phyloP scores from a whole-genome alignment of 2,329 filamentous ascomycete genomes.

The Aspergillus ochraceus region DNA sequence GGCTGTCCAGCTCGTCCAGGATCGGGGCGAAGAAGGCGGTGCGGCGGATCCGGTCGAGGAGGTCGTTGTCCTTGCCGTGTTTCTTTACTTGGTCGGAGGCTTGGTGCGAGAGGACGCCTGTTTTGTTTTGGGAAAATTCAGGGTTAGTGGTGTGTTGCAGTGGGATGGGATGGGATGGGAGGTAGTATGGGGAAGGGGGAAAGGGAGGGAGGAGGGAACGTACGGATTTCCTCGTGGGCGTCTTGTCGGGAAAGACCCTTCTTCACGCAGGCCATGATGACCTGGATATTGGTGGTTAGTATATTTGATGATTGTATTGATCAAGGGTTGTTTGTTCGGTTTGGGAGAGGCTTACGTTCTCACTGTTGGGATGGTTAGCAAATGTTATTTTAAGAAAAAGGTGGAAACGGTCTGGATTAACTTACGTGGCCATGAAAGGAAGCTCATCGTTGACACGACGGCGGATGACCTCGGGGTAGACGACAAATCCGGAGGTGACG shows the following conservation, averaged over 20 bases:
- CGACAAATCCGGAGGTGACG: conserved; percentile 66
- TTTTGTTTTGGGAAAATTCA: conserved; percentile 6
- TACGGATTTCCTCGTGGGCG: conserved; percentile 80
- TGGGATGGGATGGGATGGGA: not conserved
- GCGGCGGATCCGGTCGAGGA: conserved; percentile 73
- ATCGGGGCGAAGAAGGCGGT: conserved; percentile 74
- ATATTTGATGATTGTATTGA: not conserved
- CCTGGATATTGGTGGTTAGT: conserved; percentile 47
- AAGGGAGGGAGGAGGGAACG: conserved; percentile 5
- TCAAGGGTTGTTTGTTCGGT: not conserved
- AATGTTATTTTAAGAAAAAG: not conserved
- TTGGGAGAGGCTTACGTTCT: conserved; percentile 28
- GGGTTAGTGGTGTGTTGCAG: conserved; percentile 6
- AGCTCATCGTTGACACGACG: conserved; percentile 71
- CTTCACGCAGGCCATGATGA: conserved; percentile 76
- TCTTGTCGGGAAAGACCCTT: conserved; percentile 74
- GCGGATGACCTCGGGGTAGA: conserved; percentile 74
- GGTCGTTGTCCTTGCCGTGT: conserved; percentile 74
- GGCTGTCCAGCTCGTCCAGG: conserved; percentile 64
- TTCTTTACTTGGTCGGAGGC: conserved; percentile 70
- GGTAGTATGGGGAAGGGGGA: not conserved
- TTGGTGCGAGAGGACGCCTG: conserved; percentile 70
- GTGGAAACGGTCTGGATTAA: conserved; percentile 3
- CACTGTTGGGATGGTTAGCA: conserved; percentile 27
- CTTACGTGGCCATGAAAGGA: conserved; percentile 78